Evolutionary conservation across 1,139 yeast species (phyloP).

Genomic region (Sugiyamaella sp.): DNA sequence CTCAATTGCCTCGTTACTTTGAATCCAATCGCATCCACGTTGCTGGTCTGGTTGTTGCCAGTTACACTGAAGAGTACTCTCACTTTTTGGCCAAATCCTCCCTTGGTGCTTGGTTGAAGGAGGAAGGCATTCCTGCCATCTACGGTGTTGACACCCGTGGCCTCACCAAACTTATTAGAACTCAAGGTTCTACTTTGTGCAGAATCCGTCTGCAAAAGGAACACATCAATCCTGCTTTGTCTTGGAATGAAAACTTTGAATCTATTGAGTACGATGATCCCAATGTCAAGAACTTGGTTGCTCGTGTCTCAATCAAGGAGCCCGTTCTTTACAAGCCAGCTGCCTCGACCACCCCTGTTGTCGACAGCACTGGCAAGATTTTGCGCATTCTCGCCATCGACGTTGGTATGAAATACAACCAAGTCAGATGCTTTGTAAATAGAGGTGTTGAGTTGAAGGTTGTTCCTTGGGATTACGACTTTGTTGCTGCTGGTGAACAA

Average conservation of each 20-base stretch:
- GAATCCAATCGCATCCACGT: slow-evolving; percentile 91
- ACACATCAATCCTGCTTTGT: slow-evolving; percentile 46
- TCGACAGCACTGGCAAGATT: slow-evolving; percentile 71
- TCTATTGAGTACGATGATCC: slow-evolving; percentile 94
- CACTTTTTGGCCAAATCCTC: slow-evolving; percentile 93
- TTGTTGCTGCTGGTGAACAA: slow-evolving; percentile 53
- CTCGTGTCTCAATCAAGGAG: slow-evolving; percentile 77
- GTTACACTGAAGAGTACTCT: slow-evolving; percentile 94
- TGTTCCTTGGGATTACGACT: slow-evolving; percentile 95
- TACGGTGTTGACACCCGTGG: slow-evolving; percentile 98
- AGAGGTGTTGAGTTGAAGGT: slow-evolving; percentile 96
- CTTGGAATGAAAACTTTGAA: slow-evolving; percentile 68
- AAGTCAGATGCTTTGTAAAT: slow-evolving; percentile 92
- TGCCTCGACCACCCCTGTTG: slow-evolving; percentile 50
- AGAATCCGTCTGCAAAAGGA: slow-evolving; percentile 67
- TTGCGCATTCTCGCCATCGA: slow-evolving; percentile 88
- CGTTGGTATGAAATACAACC: slow-evolving; percentile 98
- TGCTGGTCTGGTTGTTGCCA: slow-evolving; percentile 97
- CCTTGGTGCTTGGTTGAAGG: slow-evolving; percentile 90
- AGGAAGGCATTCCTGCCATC: slow-evolving; percentile 91
- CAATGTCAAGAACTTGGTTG: slow-evolving; percentile 86
- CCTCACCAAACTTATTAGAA: slow-evolving; percentile 89
- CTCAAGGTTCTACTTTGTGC: slow-evolving; percentile 90
- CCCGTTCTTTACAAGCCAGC: slow-evolving; percentile 74
- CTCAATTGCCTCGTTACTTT: slow-evolving; percentile 84